phyloP scores from a whole-genome alignment of 1,284 basidiomycete species.

The Apiotrichum gamsii region DNA sequence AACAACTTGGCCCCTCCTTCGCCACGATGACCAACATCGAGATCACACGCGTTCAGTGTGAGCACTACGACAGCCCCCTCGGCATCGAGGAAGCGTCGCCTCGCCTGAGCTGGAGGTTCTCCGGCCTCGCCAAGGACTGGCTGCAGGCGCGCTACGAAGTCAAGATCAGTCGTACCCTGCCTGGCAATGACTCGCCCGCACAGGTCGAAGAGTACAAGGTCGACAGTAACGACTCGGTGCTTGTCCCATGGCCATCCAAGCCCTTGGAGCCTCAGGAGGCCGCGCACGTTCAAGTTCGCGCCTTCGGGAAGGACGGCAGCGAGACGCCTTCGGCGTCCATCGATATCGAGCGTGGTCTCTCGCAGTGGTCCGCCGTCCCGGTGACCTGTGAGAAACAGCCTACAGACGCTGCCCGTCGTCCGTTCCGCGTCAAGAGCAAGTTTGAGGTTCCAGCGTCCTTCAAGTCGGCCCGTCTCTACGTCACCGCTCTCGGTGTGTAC shows the following conservation, averaged over 20 bases:
- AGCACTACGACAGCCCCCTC: conserved; percentile 27
- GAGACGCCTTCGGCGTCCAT: conserved; percentile 4
- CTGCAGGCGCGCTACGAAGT: conserved; percentile 30
- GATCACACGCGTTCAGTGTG: conserved; percentile 1
- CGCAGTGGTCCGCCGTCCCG: neutral
- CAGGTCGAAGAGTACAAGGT: conserved; percentile 17
- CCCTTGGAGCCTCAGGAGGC: conserved; percentile 22
- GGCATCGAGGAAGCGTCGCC: conserved; percentile 20
- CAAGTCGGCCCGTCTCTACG: conserved; percentile 27
- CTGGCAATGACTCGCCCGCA: neutral
- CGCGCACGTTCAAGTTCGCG: conserved; percentile 18
- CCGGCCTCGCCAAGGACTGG: conserved; percentile 21
- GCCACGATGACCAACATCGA: too few species aligned
- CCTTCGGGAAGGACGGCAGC: conserved; percentile 16
- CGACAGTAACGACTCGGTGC: conserved; percentile 14
- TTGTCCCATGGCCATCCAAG: conserved; percentile 32
- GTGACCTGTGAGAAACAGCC: conserved; percentile 8
- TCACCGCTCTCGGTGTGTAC: conserved; percentile 40
- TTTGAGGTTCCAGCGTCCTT: conserved; percentile 10
- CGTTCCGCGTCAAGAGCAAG: conserved; percentile 19
- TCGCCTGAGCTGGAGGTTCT: conserved; percentile 34
- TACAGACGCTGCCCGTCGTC: conserved; percentile 28
- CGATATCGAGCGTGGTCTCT: neutral
- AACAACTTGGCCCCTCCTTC: too few species aligned
- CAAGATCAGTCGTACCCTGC: conserved; percentile 6